Conservation (phyloP, 192 early-diverging fungal species). For the Lobosporangium transversale region DNA sequence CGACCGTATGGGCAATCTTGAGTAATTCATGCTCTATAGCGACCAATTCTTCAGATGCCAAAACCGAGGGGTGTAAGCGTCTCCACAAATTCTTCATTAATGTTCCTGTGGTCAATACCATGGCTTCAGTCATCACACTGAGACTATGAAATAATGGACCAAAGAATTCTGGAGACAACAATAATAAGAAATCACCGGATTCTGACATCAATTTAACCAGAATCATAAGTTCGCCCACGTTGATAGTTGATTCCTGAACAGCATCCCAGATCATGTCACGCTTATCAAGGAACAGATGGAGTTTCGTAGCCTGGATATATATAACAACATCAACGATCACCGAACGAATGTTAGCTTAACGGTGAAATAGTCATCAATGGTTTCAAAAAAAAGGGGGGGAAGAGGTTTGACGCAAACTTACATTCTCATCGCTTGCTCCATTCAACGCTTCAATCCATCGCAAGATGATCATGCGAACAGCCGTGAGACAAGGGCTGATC, state of each 20-base stretch:
- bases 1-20: constrained; percentile 31
- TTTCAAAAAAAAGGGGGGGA: background rate
- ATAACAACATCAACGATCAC: too few relatives aligned
- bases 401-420: constrained; percentile 6
- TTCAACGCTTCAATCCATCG: constrained; percentile 44
- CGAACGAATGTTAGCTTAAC: background rate
- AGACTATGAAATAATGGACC: constrained; percentile 43
- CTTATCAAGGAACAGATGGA: constrained; percentile 61
- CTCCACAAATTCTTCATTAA: constrained; percentile 67
- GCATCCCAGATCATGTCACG: constrained; percentile 63
- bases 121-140: constrained; percentile 39
- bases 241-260: constrained; percentile 46
- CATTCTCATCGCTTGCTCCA: constrained; percentile 45
- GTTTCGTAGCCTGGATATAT: constrained; percentile 22
- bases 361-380: background rate
- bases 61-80: constrained; percentile 59
- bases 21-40: constrained; percentile 54
- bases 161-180: constrained; percentile 44
- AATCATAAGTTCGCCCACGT: constrained; percentile 65
- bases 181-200: constrained; percentile 27
- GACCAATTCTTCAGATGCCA: constrained; percentile 56
- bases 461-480: constrained; percentile 36
- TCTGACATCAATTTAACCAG: constrained; percentile 57
- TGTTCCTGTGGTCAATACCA: constrained; percentile 53
- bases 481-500: constrained; percentile 46